A percentile compares a stretch with the other conserved stretches of the same genome.
These are phyloP conservation scores for Neurospora discreta DNA, from an alignment of 495 filamentous ascomycete species.

Conservation along the genomic window DNA sequence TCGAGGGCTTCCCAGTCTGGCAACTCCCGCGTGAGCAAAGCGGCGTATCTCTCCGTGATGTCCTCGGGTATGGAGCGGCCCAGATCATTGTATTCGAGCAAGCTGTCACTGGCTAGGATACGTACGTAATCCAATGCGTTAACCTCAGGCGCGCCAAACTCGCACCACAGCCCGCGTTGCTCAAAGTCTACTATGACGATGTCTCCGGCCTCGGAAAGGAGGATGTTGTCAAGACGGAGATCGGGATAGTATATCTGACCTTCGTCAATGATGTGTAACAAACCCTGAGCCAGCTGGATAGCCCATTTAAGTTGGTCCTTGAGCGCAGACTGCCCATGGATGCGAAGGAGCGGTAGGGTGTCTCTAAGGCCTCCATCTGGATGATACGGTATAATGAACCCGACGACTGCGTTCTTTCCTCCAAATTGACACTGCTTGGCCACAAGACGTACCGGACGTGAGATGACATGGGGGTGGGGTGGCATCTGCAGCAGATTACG, in stretches of 20 bases:
- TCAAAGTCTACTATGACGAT: constrained; percentile 42
- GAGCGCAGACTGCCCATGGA: constrained; percentile 23
- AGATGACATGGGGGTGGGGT: constrained; percentile 32
- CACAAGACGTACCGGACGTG: constrained; percentile 30
- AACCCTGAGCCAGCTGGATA: constrained; percentile 29
- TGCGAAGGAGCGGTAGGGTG: constrained; percentile 28
- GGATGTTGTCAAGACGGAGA: constrained; percentile 38
- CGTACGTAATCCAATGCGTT: constrained; percentile 37
- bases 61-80: constrained; percentile 18
- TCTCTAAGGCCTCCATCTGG: constrained; percentile 31
- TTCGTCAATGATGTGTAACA: constrained; percentile 25
- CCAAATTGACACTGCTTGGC: constrained; percentile 36
- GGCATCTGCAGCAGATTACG: constrained; percentile 32
- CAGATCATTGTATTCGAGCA: constrained; percentile 2
- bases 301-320: constrained; percentile 33
- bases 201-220: constrained; percentile 27
- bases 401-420: constrained; percentile 32
- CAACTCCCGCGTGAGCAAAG: constrained; percentile 23
- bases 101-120: constrained; percentile 22
- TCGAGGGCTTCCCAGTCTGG: constrained; percentile 28
- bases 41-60: constrained; percentile 20
- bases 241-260: constrained; percentile 37
- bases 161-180: constrained; percentile 41
- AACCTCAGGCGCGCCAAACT: constrained; percentile 39
- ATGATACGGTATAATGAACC: constrained; percentile 35